These are phyloP conservation scores for Paecilomyces formosus DNA, from an alignment of 2,329 filamentous ascomycete species.

Conservation along the genomic window DNA sequence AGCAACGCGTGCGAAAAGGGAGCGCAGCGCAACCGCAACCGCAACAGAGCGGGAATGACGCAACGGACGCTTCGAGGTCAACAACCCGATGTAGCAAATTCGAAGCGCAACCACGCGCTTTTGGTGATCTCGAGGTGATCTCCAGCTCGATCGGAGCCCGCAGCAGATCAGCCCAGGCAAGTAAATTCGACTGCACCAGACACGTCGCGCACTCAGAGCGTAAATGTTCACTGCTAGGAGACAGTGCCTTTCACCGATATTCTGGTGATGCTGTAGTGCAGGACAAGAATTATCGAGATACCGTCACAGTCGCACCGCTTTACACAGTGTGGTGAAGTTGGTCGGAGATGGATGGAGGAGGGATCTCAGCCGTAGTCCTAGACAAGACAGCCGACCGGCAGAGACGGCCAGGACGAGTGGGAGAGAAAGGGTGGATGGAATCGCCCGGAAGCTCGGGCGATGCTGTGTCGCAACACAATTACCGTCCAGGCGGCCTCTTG, in stretches of 20 bases:
- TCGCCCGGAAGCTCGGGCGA: conserved; percentile 20
- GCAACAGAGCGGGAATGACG: neutral
- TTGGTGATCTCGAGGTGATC: neutral
- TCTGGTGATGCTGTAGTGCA: neutral
- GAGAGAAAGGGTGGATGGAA: conserved; percentile 17
- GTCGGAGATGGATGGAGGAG: neutral
- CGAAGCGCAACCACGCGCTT: neutral
- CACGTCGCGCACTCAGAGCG: neutral
- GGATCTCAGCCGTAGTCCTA: neutral
- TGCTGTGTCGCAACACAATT: neutral
- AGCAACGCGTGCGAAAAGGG: conserved; percentile 12
- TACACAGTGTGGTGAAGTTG: neutral
- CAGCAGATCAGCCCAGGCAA: neutral
- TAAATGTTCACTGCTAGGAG: neutral
- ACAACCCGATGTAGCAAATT: neutral
- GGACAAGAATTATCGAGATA: neutral
- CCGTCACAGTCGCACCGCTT: neutral
- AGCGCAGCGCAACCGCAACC: neutral
- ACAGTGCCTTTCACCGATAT: neutral
- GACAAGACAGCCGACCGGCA: neutral
- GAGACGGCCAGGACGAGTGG: neutral
- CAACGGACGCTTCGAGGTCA: neutral
- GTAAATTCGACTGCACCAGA: neutral
- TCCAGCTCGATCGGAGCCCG: no score
- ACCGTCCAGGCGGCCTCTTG: neutral